Percentiles rank a stretch among this genome's conserved stretches.
Evolutionary conservation across 202 grass and related monocot genomes (phyloP).

Genomic region (Hordeum pubiflorum): DNA sequence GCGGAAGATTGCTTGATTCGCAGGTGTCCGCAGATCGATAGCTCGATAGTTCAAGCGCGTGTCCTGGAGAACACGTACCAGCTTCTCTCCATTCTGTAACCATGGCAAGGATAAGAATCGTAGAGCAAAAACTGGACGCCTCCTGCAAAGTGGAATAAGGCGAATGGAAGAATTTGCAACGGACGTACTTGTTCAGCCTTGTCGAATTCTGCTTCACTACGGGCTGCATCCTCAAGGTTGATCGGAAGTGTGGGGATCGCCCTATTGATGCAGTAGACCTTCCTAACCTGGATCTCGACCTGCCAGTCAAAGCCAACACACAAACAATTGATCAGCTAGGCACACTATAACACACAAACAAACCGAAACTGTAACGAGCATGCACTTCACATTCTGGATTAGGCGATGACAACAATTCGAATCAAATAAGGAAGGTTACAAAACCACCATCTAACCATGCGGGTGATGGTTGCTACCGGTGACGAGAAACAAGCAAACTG

Average conservation of each 20-base stretch:
- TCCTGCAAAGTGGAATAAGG: neutral
- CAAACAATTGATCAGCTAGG: neutral
- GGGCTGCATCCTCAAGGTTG: constrained; percentile 75
- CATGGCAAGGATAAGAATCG: neutral
- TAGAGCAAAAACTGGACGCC: neutral
- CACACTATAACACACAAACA: neutral
- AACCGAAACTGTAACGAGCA: neutral
- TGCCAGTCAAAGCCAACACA: constrained; percentile 10
- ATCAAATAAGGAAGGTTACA: neutral
- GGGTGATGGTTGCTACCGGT: neutral
- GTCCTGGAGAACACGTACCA: constrained; percentile 83
- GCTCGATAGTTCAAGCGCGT: constrained; percentile 71
- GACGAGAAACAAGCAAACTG: neutral
- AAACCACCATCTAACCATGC: neutral
- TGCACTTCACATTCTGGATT: neutral
- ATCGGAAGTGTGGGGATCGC: constrained; percentile 67
- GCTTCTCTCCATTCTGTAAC: constrained; percentile 67
- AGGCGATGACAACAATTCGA: neutral
- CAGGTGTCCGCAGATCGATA: constrained; percentile 64
- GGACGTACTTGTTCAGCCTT: constrained; percentile 52
- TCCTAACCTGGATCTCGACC: constrained; percentile 84
- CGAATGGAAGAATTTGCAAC: neutral
- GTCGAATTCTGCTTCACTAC: constrained; percentile 69
- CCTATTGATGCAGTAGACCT: constrained; percentile 85
- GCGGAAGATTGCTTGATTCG: constrained; percentile 75